Evolutionary conservation across 108 stramenopile species (phyloP), one percentile per base, ranked within the genome.

Genomic region (Skeletonema marinoi): DNA sequence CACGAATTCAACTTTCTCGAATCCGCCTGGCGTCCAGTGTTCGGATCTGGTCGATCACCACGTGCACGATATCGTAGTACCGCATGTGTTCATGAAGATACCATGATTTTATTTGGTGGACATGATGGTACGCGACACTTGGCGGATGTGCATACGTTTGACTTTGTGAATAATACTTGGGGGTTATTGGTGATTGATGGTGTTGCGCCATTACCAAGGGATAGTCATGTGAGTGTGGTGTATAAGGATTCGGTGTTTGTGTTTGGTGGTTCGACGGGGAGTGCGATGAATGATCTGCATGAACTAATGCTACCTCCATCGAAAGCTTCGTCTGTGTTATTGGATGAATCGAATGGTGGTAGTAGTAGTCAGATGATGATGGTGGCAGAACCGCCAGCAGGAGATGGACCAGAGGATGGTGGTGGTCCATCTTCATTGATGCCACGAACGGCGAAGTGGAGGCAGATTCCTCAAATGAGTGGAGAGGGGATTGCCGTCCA

Each of bases 101-200:
- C 66, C 39, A 92, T 98, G 87, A 88, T 95, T 73, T 70, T 97
- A 29, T 96, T 88, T 76, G 96, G 96, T 8, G 97, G 97, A 5
- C 98, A 99, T 80, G 98, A 99, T 77, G 98, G 98, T 8, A 97
- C 96, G 2, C 68, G 98, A 31, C 98, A 99, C 84, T 78, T 99
- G 62, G 88, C 91, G 19, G 98, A 99, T 79, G 93, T 96, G 2
- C 93, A 97, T 77, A 75, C 95, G 13, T 98, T 97, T 74, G 97
- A 98, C 73, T 92, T 98, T 60, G 86, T 87, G 19, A 88, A 91
- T 3, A 70, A 83, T 10, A 74, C 78, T 19, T 97, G 96, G 96
- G 79, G 86, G n/a, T 51, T 76, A 9, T 78, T 96, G 50, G 73
- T 85, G 56, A 86, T 92, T 8, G 93, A 91, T 44, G 97, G 98